Percentiles rank a stretch among this genome's conserved stretches.
phyloP scores from a whole-genome alignment of 148 eudicot species.

The Beta vulgaris region DNA sequence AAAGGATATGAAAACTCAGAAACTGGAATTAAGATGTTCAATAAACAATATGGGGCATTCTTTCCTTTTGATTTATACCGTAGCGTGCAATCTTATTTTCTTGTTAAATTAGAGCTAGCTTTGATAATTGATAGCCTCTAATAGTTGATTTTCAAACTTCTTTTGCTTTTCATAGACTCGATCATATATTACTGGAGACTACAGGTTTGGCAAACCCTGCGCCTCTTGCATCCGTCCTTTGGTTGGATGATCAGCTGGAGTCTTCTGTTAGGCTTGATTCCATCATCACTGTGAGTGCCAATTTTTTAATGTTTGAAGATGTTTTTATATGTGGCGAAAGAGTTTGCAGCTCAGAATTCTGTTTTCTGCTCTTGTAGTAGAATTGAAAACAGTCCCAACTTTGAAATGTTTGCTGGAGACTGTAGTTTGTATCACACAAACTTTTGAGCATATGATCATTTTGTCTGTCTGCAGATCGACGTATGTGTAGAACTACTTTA shows the following conservation, averaged over 20 bases:
- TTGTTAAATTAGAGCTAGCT: neutral
- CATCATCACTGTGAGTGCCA: conserved; percentile 72
- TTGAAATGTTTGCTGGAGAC: neutral
- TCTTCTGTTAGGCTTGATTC: conserved; percentile 87
- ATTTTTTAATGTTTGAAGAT: conserved; percentile 3
- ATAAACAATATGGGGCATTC: neutral
- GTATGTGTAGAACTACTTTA: neutral
- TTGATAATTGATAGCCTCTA: neutral
- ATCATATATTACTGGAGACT: conserved; percentile 95
- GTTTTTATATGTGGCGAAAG: too few relatives aligned
- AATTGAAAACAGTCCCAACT: neutral
- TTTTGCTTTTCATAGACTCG: conserved; percentile 57
- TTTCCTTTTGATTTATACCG: neutral
- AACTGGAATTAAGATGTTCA: neutral
- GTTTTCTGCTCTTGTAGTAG: conserved; percentile 1
- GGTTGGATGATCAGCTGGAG: conserved; percentile 98
- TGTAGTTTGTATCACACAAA: neutral
- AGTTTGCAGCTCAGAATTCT: neutral
- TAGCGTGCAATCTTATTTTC: neutral
- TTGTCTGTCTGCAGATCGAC: too few relatives aligned
- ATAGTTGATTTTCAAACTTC: neutral
- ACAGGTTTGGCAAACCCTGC: conserved; percentile 98
- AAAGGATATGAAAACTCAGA: neutral
- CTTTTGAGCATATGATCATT: too few relatives aligned
- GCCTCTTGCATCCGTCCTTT: conserved; percentile 94